Base-by-base conservation (phyloP, 805 yeast species). In the Candida tammaniensis region DNA sequence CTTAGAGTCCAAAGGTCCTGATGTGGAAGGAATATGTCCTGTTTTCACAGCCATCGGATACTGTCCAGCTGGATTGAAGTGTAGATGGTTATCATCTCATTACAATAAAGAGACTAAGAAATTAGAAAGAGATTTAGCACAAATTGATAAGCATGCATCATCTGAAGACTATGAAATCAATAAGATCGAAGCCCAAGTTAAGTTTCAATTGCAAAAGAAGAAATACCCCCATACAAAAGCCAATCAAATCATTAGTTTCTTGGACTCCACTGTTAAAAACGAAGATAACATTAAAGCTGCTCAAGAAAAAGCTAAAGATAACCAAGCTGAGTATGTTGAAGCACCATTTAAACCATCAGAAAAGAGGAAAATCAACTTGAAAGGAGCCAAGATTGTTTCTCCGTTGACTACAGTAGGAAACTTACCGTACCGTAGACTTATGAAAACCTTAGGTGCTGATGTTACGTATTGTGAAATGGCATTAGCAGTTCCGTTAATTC, bases 321-420 rank as follows among this genome's bases (percentile, higher is more conserved):
- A 63, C 35, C 61, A 60, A 24, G 63, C 73, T 12, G 61, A 67
- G n/a, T 91, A 79, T 52, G 64, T 76, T 35, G 97, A 91, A 53
- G 74, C 95, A 1, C 82, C 88, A 13, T 78, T 82, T 59, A 78
- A 76, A 49, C 71, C 86, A 0, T 64, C 73, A n/a, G 98, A 93
- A 57, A 93, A 93, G 76, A 85, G 82, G 57, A 71, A 62, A 37
- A 54, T 93, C 30, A 67, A 88, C 52, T 71, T 85, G 33, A 64
- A 67, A 22, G 68, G 77, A 29, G 91, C 91, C 45, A 88, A 88
- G 59, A 87, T 93, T 40, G 81, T 93, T 6, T 86, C 97, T 2
- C 99, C 99, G 1, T 72, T 93, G 43, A 94, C 99, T 21, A 93
- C 99, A 0, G 98, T 93, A 5, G 99, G 99, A 15, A 93, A 93